A percentile compares a stretch with the other conserved stretches of the same genome.
These are phyloP conservation scores for Colletotrichum euphorbiae DNA, from an alignment of 2,329 filamentous ascomycete genomes.

Conservation along the genomic window DNA sequence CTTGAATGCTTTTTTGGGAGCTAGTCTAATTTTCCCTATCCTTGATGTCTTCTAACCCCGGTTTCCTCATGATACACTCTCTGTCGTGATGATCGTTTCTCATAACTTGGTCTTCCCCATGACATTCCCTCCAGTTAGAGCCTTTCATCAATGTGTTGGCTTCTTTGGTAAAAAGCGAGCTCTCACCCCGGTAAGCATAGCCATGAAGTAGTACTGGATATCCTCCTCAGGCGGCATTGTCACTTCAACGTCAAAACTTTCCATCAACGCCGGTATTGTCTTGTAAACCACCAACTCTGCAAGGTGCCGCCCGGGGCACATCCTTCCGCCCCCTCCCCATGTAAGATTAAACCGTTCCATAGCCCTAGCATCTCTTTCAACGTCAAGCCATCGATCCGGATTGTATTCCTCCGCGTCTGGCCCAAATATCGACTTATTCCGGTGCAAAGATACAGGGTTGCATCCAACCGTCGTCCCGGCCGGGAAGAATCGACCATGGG, in stretches of 20 bases:
- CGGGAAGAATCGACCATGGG: conserved; percentile 57
- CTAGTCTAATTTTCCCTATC: neutral
- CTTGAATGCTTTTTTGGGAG: no score
- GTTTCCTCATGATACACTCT: neutral
- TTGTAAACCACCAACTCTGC: conserved; percentile 63
- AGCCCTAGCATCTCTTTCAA: conserved; percentile 43
- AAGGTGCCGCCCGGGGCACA: conserved; percentile 62
- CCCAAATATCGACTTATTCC: conserved; percentile 62
- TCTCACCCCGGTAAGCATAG: conserved; percentile 61
- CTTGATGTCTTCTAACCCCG: no score
- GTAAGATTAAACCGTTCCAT: conserved; percentile 63
- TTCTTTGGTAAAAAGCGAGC: conserved; percentile 50
- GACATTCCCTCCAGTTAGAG: no score
- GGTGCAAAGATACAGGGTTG: conserved; percentile 62
- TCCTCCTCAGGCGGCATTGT: conserved; percentile 53
- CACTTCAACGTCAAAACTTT: conserved; percentile 58
- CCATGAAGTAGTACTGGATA: conserved; percentile 62
- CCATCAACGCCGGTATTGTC: conserved; percentile 54
- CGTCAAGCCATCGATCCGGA: conserved; percentile 61
- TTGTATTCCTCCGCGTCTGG: conserved; percentile 55
- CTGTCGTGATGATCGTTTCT: neutral
- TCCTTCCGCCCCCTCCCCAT: conserved; percentile 64
- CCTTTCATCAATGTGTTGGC: neutral
- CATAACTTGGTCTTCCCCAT: neutral
- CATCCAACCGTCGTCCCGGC: conserved; percentile 62